phyloP scores from a whole-genome alignment of 176 grass and related monocot genomes.

The Eragrostis nindensis region DNA sequence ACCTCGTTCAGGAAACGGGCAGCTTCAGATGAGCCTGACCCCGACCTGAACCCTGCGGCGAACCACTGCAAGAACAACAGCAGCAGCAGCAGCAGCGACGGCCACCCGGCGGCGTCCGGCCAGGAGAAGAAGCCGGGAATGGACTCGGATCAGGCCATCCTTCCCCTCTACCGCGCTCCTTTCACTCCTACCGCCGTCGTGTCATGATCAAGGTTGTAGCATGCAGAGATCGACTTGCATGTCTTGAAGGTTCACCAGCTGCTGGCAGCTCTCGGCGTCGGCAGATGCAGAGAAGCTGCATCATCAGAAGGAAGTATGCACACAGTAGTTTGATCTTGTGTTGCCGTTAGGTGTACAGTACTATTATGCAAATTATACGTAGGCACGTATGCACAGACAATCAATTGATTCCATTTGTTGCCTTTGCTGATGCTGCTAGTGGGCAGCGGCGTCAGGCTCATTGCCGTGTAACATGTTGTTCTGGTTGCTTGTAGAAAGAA shows the following conservation, averaged over 20 bases:
- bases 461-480: not conserved
- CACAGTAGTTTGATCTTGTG: not conserved
- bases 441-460: too few relatives aligned
- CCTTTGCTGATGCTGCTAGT: not conserved
- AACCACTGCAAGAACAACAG: conserved; percentile 8
- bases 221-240: not conserved
- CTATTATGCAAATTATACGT: not conserved
- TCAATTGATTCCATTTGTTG: not conserved
- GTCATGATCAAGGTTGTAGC: not conserved
- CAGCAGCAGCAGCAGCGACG: conserved; percentile 13
- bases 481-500: not conserved
- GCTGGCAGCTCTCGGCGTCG: not conserved
- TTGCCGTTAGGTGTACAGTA: not conserved
- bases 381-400: not conserved
- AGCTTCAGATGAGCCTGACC: conserved; percentile 6
- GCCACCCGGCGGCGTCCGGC: not conserved
- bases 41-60: conserved; percentile 6
- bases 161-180: conserved; percentile 40
- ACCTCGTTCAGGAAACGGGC: conserved; percentile 62
- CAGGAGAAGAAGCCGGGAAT: conserved; percentile 21
- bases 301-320: not conserved
- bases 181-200: conserved; percentile 42
- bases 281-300: not conserved
- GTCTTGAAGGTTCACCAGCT: too few relatives aligned
- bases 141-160: conserved; percentile 26